These are phyloP conservation scores for Hericium coralloides DNA, from an alignment of 768 basidiomycete genomes.

Conservation along the genomic window DNA sequence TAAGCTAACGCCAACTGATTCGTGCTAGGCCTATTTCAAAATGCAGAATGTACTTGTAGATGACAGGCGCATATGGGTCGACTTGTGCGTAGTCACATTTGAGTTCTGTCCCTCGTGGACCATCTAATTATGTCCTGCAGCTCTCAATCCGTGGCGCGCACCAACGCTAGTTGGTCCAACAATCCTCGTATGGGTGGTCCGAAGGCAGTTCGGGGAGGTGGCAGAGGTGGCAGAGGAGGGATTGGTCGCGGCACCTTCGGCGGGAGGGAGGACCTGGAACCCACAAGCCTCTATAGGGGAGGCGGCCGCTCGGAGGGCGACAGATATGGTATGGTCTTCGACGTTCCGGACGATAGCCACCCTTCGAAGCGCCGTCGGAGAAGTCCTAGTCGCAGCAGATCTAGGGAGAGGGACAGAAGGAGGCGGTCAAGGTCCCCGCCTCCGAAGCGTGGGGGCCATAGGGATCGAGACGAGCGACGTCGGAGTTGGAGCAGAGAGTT, in stretches of 20 bases:
- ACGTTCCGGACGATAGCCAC: conserved; percentile 34
- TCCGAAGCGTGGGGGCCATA: conserved; percentile 18
- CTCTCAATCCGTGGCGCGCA: conserved; percentile 90
- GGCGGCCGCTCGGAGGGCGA: conserved; percentile 24
- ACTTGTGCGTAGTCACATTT: conserved; percentile 52
- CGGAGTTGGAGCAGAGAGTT: conserved; percentile 11
- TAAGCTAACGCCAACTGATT: neutral
- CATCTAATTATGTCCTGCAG: conserved; percentile 23
- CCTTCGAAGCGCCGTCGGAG: conserved; percentile 26
- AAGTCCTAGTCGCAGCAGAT: conserved; percentile 40
- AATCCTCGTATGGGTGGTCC: conserved; percentile 38
- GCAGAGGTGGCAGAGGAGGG: conserved; percentile 18
- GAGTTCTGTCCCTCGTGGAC: neutral
- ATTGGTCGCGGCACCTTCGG: conserved; percentile 40
- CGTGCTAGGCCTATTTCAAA: conserved; percentile 85
- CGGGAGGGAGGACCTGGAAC: conserved; percentile 68
- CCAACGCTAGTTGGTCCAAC: conserved; percentile 80
- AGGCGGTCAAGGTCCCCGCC: conserved; percentile 18
- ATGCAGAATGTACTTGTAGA: conserved; percentile 99
- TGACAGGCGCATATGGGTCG: conserved; percentile 97
- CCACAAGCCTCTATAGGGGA: conserved; percentile 59
- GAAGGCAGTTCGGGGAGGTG: conserved; percentile 24
- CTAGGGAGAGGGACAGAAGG: conserved; percentile 18
- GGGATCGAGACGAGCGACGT: conserved; percentile 14
- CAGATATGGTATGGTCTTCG: conserved; percentile 79